A percentile compares a stretch with the other conserved stretches of the same genome.
These are phyloP conservation scores for Phytopythium aichiense DNA, from an alignment of 352 stramenopile species.

Conservation along the genomic window DNA sequence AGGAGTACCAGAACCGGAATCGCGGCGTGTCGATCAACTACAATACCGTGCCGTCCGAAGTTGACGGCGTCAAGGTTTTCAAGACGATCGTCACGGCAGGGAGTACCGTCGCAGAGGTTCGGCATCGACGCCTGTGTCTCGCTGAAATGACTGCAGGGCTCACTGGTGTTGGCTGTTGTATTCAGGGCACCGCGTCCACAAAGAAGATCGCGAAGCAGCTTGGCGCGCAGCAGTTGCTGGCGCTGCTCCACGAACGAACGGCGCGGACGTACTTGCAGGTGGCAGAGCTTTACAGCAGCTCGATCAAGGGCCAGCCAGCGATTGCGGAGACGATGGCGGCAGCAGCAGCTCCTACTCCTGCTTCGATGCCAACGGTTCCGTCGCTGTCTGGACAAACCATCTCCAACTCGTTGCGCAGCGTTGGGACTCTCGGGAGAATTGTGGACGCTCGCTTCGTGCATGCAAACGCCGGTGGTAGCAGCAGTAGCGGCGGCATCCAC, in stretches of 20 bases:
- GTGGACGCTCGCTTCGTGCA: background rate
- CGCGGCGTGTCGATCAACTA: conserved; percentile 80
- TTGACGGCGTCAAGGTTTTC: conserved; percentile 61
- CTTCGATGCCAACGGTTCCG: background rate
- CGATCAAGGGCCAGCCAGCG: conserved; percentile 28
- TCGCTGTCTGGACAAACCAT: conserved; percentile 4
- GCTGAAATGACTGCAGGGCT: background rate
- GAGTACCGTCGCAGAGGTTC: conserved; percentile 68
- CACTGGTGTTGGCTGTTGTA: background rate
- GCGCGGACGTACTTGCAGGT: conserved; percentile 52
- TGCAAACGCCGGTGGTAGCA: background rate
- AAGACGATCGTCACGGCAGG: conserved; percentile 78
- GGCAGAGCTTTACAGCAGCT: conserved; percentile 68
- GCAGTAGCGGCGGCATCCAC: background rate
- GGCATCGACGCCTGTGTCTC: too few relatives aligned
- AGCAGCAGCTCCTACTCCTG: conserved; percentile 6
- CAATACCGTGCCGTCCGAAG: conserved; percentile 56
- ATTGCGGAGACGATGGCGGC: conserved; percentile 19
- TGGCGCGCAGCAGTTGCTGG: conserved; percentile 64
- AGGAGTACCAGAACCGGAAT: conserved; percentile 83
- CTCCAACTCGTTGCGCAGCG: conserved; percentile 7
- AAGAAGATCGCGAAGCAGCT: conserved; percentile 84
- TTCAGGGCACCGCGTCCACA: conserved; percentile 61
- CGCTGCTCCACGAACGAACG: conserved; percentile 53
- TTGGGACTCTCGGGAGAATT: conserved; percentile 2